Base-by-base conservation (phyloP, 2,329 filamentous ascomycete genomes). In the Ceratocystis eucalypticola region DNA sequence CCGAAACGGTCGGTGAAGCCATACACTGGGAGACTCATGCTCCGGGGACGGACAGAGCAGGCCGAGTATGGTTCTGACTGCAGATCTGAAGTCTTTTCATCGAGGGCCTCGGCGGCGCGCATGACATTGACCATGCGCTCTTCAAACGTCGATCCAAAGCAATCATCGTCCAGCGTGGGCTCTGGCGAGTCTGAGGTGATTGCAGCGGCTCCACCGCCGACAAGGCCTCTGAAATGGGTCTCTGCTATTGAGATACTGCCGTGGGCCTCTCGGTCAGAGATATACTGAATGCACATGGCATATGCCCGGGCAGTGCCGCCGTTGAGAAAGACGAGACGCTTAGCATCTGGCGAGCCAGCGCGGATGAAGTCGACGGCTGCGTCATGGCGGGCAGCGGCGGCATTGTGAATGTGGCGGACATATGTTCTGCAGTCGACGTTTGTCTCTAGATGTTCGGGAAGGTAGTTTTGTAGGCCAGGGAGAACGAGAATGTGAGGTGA, bases 401-500 rank as follows among this genome's bases (percentile, higher is more conserved):
- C 82, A 61, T 78, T 74, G 70, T 86, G 82, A 5, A 84, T 76
- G 65, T 75, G 73, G 53, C 77, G 77, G 67, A 86, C 77, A 69
- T 79, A 74, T 15, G 69, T 67, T 7, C 73, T 72, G 17, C 73
- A 69, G 20, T 77, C 72, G 64, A 76, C 74, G 1, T 66, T 62
- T 12, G 69, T 68, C 22, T 72, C 70, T 5, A 70, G 63, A 20
- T 71, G 68, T 12, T 75, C 71, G 5, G 74, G 71, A 30, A 81
- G 69, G 68, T 83, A 84, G 44, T 76, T 75, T 67, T 80, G 74
- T n/a, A 84, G 69, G 41, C 74, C 73, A 0, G 84, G 83, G 1
- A 87, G 74, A 45, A 85, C 77, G 28, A 86, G 73, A 46, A 87
- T 80, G 66, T 85, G 80, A 0, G 80, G 74, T 1, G 83, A 86